Evolutionary conservation across 1,284 basidiomycete species (phyloP).

Genomic region (Boletus semigastroideus): DNA sequence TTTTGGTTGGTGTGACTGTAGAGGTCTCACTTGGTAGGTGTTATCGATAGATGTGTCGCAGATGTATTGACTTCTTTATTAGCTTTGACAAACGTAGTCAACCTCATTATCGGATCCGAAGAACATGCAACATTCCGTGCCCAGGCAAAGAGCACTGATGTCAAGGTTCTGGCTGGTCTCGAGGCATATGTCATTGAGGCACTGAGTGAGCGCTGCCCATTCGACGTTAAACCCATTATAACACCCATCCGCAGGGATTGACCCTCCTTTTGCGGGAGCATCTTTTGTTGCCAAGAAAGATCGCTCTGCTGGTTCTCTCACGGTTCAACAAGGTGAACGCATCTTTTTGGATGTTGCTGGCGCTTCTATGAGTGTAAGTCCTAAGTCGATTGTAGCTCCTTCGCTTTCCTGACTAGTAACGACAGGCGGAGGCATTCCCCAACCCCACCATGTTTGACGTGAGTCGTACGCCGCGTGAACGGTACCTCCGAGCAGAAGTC

Average conservation of each 20-base stretch:
- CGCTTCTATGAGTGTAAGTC: conserved; percentile 54
- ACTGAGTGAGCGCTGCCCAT: conserved; percentile 48
- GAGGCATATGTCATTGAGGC: conserved; percentile 64
- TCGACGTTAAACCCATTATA: conserved; percentile 2
- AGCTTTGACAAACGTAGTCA: conserved; percentile 53
- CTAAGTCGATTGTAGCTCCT: not conserved
- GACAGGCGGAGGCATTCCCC: conserved; percentile 49
- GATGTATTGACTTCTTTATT: conserved; percentile 14
- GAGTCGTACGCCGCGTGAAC: conserved; percentile 43
- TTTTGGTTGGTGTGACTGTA: conserved; percentile 65
- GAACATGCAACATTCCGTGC: not conserved
- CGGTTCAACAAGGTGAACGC: conserved; percentile 46
- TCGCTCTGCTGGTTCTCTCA: conserved; percentile 41
- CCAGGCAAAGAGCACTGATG: conserved; percentile 38
- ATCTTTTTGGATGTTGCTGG: conserved; percentile 60
- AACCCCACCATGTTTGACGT: conserved; percentile 49
- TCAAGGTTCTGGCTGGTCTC: conserved; percentile 39
- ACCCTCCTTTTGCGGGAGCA: conserved; percentile 44
- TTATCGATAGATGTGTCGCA: not conserved
- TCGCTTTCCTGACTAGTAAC: not conserved
- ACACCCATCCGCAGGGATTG: conserved; percentile 38
- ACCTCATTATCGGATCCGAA: conserved; percentile 56
- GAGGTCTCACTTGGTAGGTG: conserved; percentile 65
- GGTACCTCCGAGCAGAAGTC: conserved; percentile 55
- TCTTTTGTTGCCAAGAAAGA: conserved; percentile 44